Evolutionary conservation across 306 rosid species (phyloP), one percentile per base, ranked within the genome.

Genomic region (Acacia acuminata): DNA sequence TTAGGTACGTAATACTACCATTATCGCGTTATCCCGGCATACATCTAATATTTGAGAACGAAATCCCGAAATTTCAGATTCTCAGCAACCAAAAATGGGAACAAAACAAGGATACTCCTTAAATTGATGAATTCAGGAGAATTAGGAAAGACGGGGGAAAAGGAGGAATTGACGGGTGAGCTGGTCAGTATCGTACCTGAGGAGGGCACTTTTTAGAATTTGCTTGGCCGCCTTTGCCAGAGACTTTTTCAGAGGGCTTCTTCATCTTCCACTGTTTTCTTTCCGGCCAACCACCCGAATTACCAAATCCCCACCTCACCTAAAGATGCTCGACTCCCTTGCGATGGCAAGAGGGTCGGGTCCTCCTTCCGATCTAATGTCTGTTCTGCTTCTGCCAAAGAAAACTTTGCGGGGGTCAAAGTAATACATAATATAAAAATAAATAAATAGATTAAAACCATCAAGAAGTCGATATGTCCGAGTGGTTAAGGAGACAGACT

Each of bases 401-500:
- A 19, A 6, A 50, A 13, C 55, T 47, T 47, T 47, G 4, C 51
- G 17, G 12, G 36, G 36, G 36, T 32, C 36, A 32, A 0, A 32
- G 36, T 32, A 32, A 32, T 30, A 1, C 2, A 30, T 3, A 30
- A 30, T 48, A 48, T 13, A 12, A 48, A 27, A 27, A 27, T 27
- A 27, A 2, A 1, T 48, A 14, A 12, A 15, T 5, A 0, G 8
- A 16, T 3, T 5, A 22, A 1, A 4, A 7, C 0, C 22, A 0
- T 0, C 10, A 22, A 10, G 4, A 9, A 4, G 86, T 86, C 86
- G 84, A 86, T 79, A 86, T 86, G 89, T 86, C 89, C 89, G 89
- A 82, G 89, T 86, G 89, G 89, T 86, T 86, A 86, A 86, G 89
- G 89, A 79, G 86, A 86, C 89, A 86, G 84, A 86, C 86, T 86